phyloP scores from a whole-genome alignment of 176 grass and related monocot genomes.

The Hyparrhenia diplandra region DNA sequence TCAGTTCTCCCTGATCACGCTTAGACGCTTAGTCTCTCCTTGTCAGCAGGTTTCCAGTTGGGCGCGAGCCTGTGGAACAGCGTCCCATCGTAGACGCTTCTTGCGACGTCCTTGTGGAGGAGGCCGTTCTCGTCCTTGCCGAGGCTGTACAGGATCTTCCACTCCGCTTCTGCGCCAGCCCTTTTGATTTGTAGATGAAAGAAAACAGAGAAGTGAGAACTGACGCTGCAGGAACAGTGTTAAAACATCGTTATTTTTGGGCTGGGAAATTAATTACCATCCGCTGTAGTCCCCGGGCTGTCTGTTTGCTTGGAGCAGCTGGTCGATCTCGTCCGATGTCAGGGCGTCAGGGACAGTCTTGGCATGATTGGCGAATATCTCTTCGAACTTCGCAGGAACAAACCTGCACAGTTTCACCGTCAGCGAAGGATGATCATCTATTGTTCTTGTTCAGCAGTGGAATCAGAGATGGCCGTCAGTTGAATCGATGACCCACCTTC shows the following conservation, averaged over 20 bases:
- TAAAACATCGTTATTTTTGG: neutral
- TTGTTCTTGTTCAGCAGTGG: neutral
- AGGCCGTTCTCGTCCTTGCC: slow-evolving; percentile 79
- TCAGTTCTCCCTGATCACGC: slow-evolving; percentile 11
- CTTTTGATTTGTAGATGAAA: neutral
- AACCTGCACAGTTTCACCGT: slow-evolving; percentile 42
- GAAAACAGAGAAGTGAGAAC: neutral
- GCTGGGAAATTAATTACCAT: slow-evolving; percentile 33
- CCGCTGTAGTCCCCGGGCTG: slow-evolving; percentile 41
- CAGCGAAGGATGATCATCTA: neutral
- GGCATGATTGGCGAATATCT: slow-evolving; percentile 65
- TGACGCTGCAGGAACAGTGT: neutral
- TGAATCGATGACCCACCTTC: slow-evolving; percentile 41
- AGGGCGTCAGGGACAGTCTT: slow-evolving; percentile 52
- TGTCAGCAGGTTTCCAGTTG: neutral
- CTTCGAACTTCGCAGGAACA: slow-evolving; percentile 64
- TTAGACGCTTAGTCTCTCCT: slow-evolving; percentile 26
- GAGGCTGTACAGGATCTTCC: slow-evolving; percentile 52
- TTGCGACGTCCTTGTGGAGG: slow-evolving; percentile 53
- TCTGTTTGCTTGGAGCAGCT: slow-evolving; percentile 55
- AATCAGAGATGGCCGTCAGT: neutral
- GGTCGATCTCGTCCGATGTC: slow-evolving; percentile 51
- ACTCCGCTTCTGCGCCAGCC: slow-evolving; percentile 42
- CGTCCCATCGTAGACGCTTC: slow-evolving; percentile 62
- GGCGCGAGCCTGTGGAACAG: slow-evolving; percentile 55